Evolutionary conservation across 306 rosid species (phyloP).

Genomic region (Quercus robur): DNA sequence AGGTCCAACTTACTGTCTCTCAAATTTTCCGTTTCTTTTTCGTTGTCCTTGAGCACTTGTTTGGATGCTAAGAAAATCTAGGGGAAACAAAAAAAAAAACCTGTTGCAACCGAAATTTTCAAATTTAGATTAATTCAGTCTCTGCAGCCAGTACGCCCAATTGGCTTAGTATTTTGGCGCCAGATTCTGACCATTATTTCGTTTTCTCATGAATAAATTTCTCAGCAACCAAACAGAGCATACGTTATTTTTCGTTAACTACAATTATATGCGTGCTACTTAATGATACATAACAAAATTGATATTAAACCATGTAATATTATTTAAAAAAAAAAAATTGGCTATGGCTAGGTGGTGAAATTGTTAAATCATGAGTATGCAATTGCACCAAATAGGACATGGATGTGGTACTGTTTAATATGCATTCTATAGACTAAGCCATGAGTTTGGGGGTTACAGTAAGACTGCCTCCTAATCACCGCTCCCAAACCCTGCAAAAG

Average conservation of each 20-base stretch:
- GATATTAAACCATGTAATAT: background rate
- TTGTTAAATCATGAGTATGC: background rate
- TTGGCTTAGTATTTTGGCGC: background rate
- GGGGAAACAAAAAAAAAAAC: background rate
- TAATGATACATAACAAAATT: background rate
- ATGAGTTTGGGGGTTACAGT: no score
- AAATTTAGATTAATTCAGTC: background rate
- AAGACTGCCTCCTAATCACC: no score
- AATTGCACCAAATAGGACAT: no score
- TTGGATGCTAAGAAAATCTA: constrained; percentile 18
- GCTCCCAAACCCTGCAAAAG: no score
- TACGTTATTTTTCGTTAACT: background rate
- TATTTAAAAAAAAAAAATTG: background rate
- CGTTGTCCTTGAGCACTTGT: background rate
- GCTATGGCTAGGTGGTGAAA: background rate
- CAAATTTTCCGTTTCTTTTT: background rate
- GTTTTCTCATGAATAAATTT: background rate
- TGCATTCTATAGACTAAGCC: no score
- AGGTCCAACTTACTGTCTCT: constrained; percentile 38
- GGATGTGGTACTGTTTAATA: no score
- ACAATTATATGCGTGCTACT: background rate
- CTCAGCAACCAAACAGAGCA: background rate
- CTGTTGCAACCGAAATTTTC: background rate
- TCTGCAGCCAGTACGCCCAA: background rate
- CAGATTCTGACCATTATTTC: background rate